Evolutionary conservation across 192 early-diverging fungal species (phyloP), one percentile per base, ranked within the genome.

Genomic region (Powellomyces hirtus): DNA sequence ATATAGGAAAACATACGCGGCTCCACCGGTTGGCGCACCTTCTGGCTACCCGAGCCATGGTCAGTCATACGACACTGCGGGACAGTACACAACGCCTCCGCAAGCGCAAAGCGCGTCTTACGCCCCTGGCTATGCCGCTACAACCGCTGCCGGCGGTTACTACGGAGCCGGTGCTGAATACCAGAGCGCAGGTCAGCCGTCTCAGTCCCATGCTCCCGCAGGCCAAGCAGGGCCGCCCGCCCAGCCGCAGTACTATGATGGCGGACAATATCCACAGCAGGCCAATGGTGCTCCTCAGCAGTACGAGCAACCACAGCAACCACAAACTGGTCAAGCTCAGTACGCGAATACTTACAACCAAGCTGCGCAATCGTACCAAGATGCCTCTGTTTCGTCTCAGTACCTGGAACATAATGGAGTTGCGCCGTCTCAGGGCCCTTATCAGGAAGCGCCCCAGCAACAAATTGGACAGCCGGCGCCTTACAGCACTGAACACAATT

Each of bases 221-320:
- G 71, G 57, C 14, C 34, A 57, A 7, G 34, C 64, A 20, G 29
- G 24, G 14, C 53, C 55, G 1, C 36, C 40, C 4, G 50, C 68
- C n/a, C 59, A 35, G 8, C 16, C 40, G 27, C 56, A 55, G 31
- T 64, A 74, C 29, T 57, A 74, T 40, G 57, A 53, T 46, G 45
- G 63, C 20, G 59, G 38, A 29, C 59, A 80, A n/a, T 26, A 34
- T 29, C 20, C 53, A 31, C 10, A 16, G 5, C 53, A 56, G 18
- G 20, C 18, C 18, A 34, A 7, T 29, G 6, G 16, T 4, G 24
- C 26, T 8, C 51, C 51, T 10, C 18, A 52, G 24, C 53, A 56
- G 20, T 42, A 42, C n/a, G 10, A 42, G 10, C 40, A 42, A 10
- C 40, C 10, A n/a, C 40, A 42, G 40, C 11, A n/a, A n/a, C 40